Conservation (phyloP, 225 moss, liverwort and hornwort genomes). For the Climacium dendroides region DNA sequence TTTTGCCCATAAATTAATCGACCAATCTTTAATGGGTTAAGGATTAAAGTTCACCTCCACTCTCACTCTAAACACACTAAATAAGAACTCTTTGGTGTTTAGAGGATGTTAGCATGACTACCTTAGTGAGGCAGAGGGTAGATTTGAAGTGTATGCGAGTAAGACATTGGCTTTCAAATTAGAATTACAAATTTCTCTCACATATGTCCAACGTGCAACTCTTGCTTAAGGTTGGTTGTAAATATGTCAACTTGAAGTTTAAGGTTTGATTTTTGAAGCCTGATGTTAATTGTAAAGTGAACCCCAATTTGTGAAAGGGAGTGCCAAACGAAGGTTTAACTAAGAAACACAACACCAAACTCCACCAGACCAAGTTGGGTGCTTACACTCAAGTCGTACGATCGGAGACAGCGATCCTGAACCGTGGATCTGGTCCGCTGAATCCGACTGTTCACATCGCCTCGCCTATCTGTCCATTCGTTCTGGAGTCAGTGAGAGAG, state of each 20-base stretch:
- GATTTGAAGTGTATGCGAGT: too few relatives aligned
- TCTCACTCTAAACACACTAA: rapidly evolving
- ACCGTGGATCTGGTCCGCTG: not conserved
- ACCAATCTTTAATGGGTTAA: too few relatives aligned
- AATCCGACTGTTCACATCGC: not conserved
- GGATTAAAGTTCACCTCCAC: rapidly evolving
- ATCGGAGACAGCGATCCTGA: too few relatives aligned
- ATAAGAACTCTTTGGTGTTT: rapidly evolving
- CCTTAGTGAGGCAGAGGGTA: rapidly evolving
- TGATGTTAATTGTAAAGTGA: not conserved
- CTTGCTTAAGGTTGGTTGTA: not conserved
- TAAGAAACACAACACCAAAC: too few relatives aligned
- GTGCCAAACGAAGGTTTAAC: too few relatives aligned
- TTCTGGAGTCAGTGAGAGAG: not conserved
- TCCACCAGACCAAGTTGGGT: too few relatives aligned
- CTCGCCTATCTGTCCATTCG: not conserved
- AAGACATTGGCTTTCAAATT: too few relatives aligned
- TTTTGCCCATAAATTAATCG: too few relatives aligned
- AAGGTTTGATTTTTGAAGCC: not conserved
- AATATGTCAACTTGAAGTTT: not conserved
- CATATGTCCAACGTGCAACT: not conserved
- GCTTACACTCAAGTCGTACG: not conserved
- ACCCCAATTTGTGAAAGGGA: too few relatives aligned
- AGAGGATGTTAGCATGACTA: rapidly evolving
- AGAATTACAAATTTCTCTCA: not conserved